Conservation (phyloP, 2,329 filamentous ascomycete species). For the Trichoderma atroviride region DNA sequence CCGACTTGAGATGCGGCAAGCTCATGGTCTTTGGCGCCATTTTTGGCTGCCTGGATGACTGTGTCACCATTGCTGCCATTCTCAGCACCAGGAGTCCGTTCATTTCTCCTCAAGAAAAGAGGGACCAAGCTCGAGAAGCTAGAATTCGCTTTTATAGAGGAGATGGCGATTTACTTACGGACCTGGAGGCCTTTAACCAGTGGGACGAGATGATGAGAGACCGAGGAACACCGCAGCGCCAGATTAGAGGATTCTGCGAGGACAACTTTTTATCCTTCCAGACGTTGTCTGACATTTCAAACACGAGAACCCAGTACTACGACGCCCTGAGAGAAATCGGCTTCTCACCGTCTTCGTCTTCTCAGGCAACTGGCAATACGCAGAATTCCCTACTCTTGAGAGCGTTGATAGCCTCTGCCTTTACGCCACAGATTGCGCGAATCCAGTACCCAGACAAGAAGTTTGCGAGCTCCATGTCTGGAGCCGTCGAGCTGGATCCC, state of each 20-base stretch:
- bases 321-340: constrained; percentile 83
- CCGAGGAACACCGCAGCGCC: constrained; percentile 57
- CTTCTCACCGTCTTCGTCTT: constrained; percentile 63
- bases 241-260: constrained; percentile 76
- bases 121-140: constrained; percentile 79
- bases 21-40: constrained; percentile 93
- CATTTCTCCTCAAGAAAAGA: constrained; percentile 76
- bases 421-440: constrained; percentile 83
- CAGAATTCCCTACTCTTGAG: constrained; percentile 57
- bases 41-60: constrained; percentile 88
- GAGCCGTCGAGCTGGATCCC: constrained; percentile 89
- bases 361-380: constrained; percentile 41
- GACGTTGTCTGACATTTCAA: constrained; percentile 84
- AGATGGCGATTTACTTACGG: constrained; percentile 87
- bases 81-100: constrained; percentile 90
- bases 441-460: constrained; percentile 97
- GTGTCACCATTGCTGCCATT: constrained; percentile 85
- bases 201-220: constrained; percentile 72
- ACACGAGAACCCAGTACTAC: constrained; percentile 83
- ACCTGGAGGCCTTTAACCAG: constrained; percentile 79
- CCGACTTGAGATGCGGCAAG: constrained; percentile 90
- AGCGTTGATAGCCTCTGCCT: constrained; percentile 71
- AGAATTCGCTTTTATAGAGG: constrained; percentile 72
- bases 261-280: constrained; percentile 83
- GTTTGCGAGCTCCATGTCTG: constrained; percentile 82